Evolutionary conservation across 345 rosid species (phyloP).

Genomic region (Euclidium syriacum): DNA sequence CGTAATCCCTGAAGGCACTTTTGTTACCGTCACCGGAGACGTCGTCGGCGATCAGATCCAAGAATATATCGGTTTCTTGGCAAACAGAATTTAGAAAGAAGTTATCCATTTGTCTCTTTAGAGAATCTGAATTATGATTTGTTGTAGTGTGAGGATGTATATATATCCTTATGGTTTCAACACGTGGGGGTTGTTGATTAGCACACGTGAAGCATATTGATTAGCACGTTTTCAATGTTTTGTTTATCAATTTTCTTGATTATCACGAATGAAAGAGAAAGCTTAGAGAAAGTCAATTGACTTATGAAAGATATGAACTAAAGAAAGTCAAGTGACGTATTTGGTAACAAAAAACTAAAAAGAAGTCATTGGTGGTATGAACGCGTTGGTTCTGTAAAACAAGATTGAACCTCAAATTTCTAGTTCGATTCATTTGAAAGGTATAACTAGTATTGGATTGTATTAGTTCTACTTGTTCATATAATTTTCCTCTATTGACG

Average conservation of each 20-base stretch:
- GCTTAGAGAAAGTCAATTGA: constrained; percentile 1
- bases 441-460: too few species aligned
- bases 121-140: neutral
- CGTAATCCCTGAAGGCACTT: constrained; percentile 45
- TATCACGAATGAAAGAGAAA: neutral
- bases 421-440: too few species aligned
- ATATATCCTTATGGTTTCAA: constrained; percentile 6
- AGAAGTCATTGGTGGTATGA: too few species aligned
- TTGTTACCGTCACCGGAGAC: constrained; percentile 8
- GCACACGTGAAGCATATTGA: constrained; percentile 11
- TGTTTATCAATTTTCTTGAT: neutral
- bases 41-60: constrained; percentile 24
- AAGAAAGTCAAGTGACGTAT: neutral
- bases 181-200: constrained; percentile 1
- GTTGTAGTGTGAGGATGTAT: neutral
- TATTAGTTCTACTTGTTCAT: too few species aligned
- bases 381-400: too few species aligned
- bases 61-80: constrained; percentile 26
- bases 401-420: too few species aligned
- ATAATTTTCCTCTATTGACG: too few species aligned
- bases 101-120: constrained; percentile 8
- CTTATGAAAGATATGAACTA: neutral
- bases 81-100: constrained; percentile 18
- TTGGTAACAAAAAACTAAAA: neutral
- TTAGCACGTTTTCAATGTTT: constrained; percentile 10